A percentile compares a stretch with the other conserved stretches of the same genome.
These are phyloP conservation scores for Rhizoclosmatium globosum DNA, from an alignment of 192 early-diverging fungal species.

Conservation along the genomic window DNA sequence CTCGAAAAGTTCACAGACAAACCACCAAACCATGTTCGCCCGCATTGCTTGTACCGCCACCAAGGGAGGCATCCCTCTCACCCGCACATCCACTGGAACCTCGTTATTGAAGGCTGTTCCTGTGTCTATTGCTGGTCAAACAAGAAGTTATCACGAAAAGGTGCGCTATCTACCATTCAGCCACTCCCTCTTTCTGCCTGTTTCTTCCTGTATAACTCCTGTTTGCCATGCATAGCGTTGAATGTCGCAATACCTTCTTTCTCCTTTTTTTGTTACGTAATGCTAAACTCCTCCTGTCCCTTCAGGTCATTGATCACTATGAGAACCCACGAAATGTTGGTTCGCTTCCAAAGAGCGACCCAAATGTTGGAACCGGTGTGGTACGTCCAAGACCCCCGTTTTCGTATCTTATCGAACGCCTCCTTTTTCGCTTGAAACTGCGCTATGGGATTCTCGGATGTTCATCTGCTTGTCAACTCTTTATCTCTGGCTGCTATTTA, in stretches of 20 bases:
- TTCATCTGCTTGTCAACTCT: too few relatives aligned
- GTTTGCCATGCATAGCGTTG: neutral
- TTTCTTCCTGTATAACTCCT: neutral
- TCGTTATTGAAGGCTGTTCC: neutral
- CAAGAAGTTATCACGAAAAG: slow-evolving; percentile 12
- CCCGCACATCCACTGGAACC: slow-evolving; percentile 9
- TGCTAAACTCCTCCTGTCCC: neutral
- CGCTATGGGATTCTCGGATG: too few relatives aligned
- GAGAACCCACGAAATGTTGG: slow-evolving; percentile 96
- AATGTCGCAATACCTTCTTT: neutral
- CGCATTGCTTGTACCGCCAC: too few relatives aligned
- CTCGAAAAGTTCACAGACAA: too few relatives aligned
- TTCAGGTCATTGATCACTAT: slow-evolving; percentile 97
- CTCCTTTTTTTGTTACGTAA: neutral
- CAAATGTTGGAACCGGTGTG: slow-evolving; percentile 95
- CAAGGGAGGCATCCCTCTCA: neutral
- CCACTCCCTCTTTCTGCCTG: neutral
- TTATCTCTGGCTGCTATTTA: too few relatives aligned
- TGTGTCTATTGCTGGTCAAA: neutral
- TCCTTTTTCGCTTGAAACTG: neutral
- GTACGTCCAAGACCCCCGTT: slow-evolving; percentile 37
- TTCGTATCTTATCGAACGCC: slow-evolving; percentile 30
- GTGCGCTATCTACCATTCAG: neutral
- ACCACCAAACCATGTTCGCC: too few relatives aligned
- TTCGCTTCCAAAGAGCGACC: slow-evolving; percentile 85